Evolutionary conservation across 495 filamentous ascomycete species (phyloP).

Genomic region (Aspergillus saccharolyticus): DNA sequence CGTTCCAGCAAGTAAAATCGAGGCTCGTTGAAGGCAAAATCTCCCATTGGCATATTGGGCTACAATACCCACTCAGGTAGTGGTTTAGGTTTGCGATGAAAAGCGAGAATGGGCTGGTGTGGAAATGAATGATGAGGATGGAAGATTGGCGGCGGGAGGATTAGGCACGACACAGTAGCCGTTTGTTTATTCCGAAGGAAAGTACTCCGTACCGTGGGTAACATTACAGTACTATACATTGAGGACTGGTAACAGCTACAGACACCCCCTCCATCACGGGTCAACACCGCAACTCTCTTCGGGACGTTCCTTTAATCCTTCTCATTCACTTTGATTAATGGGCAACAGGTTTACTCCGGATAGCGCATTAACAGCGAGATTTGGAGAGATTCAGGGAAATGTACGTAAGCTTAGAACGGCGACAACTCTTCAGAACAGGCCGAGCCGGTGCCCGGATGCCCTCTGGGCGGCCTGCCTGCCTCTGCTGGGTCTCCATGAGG

Average conservation of each 20-base stretch:
- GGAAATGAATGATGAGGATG: slow-evolving; percentile 13
- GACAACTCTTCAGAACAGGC: neutral
- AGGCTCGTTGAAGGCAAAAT: neutral
- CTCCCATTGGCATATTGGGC: slow-evolving; percentile 11
- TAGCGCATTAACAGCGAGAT: neutral
- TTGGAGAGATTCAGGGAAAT: too few relatives aligned
- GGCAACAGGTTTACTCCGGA: too few relatives aligned
- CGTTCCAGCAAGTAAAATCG: neutral
- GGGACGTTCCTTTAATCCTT: neutral
- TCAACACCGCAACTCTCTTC: too few relatives aligned
- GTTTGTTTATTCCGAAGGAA: slow-evolving; percentile 8
- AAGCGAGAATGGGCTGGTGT: slow-evolving; percentile 14
- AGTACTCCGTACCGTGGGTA: neutral
- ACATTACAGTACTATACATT: too few relatives aligned
- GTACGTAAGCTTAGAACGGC: neutral
- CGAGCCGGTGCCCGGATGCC: slow-evolving; percentile 7
- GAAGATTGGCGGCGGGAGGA: slow-evolving; percentile 25
- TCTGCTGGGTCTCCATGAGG: slow-evolving; percentile 13
- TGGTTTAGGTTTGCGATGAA: slow-evolving; percentile 16
- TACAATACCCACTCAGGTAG: slow-evolving; percentile 2
- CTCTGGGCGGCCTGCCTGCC: slow-evolving; percentile 14
- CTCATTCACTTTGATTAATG: too few relatives aligned
- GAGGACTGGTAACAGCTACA: too few relatives aligned
- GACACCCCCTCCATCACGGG: too few relatives aligned
- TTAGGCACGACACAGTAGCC: slow-evolving; percentile 18